phyloP scores from a whole-genome alignment of 768 basidiomycete species.

The Cyclocybe aegerita region DNA sequence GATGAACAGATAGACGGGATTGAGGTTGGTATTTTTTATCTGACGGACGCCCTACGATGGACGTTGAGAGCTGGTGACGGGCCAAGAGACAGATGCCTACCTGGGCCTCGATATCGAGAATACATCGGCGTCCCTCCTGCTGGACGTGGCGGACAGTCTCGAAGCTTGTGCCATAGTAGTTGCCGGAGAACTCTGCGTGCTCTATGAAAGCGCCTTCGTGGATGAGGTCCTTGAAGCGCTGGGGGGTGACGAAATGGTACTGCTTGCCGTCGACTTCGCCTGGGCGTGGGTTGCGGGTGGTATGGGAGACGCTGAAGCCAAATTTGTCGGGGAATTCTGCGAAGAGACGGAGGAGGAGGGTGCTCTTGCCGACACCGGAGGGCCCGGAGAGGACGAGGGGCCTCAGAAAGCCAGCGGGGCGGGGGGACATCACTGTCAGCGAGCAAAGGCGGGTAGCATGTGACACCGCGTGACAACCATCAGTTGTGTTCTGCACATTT shows the following conservation, averaged over 20 bases:
- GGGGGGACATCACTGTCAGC: conserved; percentile 4
- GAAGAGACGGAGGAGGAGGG: conserved; percentile 82
- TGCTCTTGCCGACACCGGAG: conserved; percentile 93
- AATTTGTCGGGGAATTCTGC: conserved; percentile 79
- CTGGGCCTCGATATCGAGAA: conserved; percentile 96
- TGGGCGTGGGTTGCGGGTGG: conserved; percentile 80
- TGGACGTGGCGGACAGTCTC: conserved; percentile 71
- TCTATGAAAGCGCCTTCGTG: conserved; percentile 83
- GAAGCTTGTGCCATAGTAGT: conserved; percentile 91
- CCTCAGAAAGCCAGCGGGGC: conserved; percentile 4
- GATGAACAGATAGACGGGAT: conserved; percentile 90
- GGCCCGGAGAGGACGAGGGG: conserved; percentile 91
- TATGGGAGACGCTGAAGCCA: conserved; percentile 95
- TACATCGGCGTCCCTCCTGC: conserved; percentile 73
- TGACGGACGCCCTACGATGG: conserved; percentile 80
- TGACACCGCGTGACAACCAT: conserved; percentile 1
- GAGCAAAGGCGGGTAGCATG: neutral
- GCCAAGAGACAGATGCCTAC: conserved; percentile 38
- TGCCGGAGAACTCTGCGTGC: conserved; percentile 90
- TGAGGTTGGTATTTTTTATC: conserved; percentile 78
- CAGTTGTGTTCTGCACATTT: neutral
- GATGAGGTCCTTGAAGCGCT: conserved; percentile 73
- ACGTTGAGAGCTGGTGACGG: conserved; percentile 3
- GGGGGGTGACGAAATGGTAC: conserved; percentile 80
- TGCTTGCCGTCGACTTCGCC: conserved; percentile 82